A percentile compares a stretch with the other conserved stretches of the same genome.
These are phyloP conservation scores for Fusarium sp. DNA, from an alignment of 2,329 filamentous ascomycete genomes.

Conservation along the genomic window DNA sequence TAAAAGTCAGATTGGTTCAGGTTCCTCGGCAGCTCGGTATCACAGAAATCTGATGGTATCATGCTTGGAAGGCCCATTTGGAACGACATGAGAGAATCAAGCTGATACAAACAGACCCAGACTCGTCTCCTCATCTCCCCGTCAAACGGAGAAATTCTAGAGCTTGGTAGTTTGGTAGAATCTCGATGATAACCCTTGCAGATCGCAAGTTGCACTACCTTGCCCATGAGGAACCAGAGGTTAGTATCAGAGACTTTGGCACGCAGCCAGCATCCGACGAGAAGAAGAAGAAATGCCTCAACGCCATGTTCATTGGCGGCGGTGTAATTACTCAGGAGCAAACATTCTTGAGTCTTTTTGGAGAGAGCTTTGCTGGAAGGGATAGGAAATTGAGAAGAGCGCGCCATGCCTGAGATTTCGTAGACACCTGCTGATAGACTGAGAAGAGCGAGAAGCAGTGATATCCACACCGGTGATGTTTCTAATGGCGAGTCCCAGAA, in stretches of 20 bases:
- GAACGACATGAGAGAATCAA: constrained; percentile 58
- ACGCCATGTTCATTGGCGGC: constrained; percentile 53
- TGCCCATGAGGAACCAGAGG: constrained; percentile 57
- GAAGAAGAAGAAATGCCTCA: constrained; percentile 56
- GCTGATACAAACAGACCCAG: constrained; percentile 56
- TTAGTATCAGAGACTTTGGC: constrained; percentile 49
- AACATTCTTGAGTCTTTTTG: constrained; percentile 52
- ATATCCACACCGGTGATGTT: constrained; percentile 56
- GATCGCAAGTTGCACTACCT: constrained; percentile 57
- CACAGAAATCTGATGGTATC: constrained; percentile 45
- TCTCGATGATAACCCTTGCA: constrained; percentile 62
- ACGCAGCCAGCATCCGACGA: constrained; percentile 48
- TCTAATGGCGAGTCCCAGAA: constrained; percentile 51
- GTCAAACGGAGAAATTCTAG: constrained; percentile 53
- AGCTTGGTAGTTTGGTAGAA: constrained; percentile 49
- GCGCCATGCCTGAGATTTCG: constrained; percentile 33
- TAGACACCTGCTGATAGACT: constrained; percentile 50
- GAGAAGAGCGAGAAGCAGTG: constrained; percentile 57
- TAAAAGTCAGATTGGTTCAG: constrained; percentile 34
- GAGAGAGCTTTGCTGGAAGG: constrained; percentile 30
- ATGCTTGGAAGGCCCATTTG: constrained; percentile 61
- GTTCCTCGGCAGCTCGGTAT: constrained; percentile 35
- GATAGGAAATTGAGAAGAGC: constrained; percentile 34
- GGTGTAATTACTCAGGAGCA: constrained; percentile 58
- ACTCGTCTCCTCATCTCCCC: constrained; percentile 60